Base-by-base conservation (phyloP, 2,329 filamentous ascomycete species). In the Epichloe sibirici region DNA sequence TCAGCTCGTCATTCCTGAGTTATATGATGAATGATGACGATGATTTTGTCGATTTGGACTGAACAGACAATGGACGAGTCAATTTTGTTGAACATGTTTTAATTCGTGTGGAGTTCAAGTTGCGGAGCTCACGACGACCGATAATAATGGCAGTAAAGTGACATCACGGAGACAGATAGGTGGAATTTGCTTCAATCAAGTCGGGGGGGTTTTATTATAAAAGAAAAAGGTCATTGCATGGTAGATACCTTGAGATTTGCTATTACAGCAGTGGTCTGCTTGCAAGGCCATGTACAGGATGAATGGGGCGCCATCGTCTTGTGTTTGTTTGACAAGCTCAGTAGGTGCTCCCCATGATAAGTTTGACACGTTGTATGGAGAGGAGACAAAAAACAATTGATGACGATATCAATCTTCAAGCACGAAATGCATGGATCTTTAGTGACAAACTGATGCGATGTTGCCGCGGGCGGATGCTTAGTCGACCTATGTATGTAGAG, bases 1-100 rank as follows among this genome's bases (percentile, higher is more conserved):
- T 66, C 49, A 61, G 62, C 51, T 62, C 66, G 45, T 65, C 67
- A 48, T 65, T 68, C 51, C 57, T 70, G 46, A 66, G 63, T 37
- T 62, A 59, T 40, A 35, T 66, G 52, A 51, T 62, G 51, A 44
- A 64, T 45, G 43, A 45, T 17, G 55, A 55, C 28, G 45, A 49
- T 15, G 47, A 48, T 23, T 35, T 50, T 15, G 15, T 49, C 17
- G 50, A 55, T 37, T 38, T 39, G 45, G 47, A 52, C 31, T 52
- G 44, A 55, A 38, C 15, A 17, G 8, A 34, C 5, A 21, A 23
- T 46, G 15, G 35, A 35, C n/a, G 9, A 13, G 37, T 49, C 8
- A 43, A 46, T 12, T 38, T 39, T 35, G 12, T 45, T 23, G 5
- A 42, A 43, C 38, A 31, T 49, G 9, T 23, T 42, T 42, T 43